phyloP scores from a whole-genome alignment of 2,329 filamentous ascomycete genomes.

The Aspergillus sp. region DNA sequence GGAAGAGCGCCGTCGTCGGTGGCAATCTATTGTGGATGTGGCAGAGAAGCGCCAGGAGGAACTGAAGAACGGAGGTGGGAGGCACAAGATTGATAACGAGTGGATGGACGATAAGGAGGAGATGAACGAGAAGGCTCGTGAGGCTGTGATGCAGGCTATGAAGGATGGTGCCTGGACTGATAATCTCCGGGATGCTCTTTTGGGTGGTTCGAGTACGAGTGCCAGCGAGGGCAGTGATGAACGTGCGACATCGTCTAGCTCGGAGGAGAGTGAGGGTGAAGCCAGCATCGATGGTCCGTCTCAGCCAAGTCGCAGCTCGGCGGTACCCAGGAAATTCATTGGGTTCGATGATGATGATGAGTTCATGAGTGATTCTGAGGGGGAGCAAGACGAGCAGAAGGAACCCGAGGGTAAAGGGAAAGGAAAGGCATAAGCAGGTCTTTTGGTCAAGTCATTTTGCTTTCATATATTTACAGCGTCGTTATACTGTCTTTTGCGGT shows the following conservation, averaged over 20 bases:
- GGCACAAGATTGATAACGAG: slow-evolving; percentile 64
- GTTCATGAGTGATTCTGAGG: slow-evolving; percentile 38
- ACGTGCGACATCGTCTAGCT: slow-evolving; percentile 21
- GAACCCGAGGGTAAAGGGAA: slow-evolving; percentile 29
- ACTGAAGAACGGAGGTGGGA: slow-evolving; percentile 64
- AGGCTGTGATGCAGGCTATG: slow-evolving; percentile 65
- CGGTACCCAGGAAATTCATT: slow-evolving; percentile 31
- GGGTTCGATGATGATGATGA: slow-evolving; percentile 45
- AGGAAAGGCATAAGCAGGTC: slow-evolving; percentile 20
- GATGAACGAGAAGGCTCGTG: slow-evolving; percentile 71
- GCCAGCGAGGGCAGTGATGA: slow-evolving; percentile 31
- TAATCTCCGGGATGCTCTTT: slow-evolving; percentile 29
- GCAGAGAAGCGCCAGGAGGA: slow-evolving; percentile 79
- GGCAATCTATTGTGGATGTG: slow-evolving; percentile 79
- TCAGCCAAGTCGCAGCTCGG: slow-evolving; percentile 17
- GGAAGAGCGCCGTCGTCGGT: slow-evolving; percentile 69
- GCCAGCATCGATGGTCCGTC: slow-evolving; percentile 25
- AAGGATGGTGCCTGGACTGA: slow-evolving; percentile 49
- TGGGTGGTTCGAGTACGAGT: slow-evolving; percentile 32
- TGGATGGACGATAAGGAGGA: slow-evolving; percentile 97
- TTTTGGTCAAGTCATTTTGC: background rate
- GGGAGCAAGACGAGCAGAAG: slow-evolving; percentile 20
- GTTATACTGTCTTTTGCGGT: background rate
- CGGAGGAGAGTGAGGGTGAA: slow-evolving; percentile 32
- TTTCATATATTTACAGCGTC: background rate